phyloP scores from a whole-genome alignment of 495 filamentous ascomycete species.

The Daldinia caldariorum region DNA sequence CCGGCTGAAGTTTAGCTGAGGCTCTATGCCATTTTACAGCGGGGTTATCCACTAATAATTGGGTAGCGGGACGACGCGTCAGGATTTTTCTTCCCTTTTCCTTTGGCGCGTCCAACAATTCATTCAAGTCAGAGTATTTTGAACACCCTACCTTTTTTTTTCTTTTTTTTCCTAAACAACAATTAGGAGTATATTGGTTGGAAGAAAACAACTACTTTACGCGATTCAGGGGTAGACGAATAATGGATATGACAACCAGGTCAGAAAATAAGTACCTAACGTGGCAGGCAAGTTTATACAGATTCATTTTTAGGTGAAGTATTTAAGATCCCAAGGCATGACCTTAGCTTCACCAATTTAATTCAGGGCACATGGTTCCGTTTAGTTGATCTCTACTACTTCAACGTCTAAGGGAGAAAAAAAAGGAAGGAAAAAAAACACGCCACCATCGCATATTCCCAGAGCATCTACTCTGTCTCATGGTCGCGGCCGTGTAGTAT shows the following conservation, averaged over 20 bases:
- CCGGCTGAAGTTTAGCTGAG: not conserved
- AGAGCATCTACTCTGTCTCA: constrained; percentile 3
- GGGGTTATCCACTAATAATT: not conserved
- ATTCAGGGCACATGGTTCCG: not conserved
- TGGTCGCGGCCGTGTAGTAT: constrained; percentile 7
- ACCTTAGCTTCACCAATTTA: not conserved
- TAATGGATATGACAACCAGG: not conserved
- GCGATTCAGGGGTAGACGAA: not conserved
- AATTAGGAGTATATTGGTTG: not conserved
- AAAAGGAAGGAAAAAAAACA: not conserved
- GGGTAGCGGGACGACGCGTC: not conserved
- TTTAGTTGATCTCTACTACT: not conserved
- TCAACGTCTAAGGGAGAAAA: too few species aligned
- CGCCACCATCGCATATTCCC: not conserved
- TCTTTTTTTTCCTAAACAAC: not conserved
- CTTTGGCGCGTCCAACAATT: constrained; percentile 1
- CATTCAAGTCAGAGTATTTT: not conserved
- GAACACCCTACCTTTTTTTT: too few species aligned
- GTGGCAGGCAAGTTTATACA: not conserved
- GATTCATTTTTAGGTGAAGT: not conserved
- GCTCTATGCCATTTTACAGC: not conserved
- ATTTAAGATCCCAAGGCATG: not conserved
- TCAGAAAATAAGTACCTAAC: not conserved
- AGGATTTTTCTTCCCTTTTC: not conserved
- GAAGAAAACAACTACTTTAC: not conserved